Evolutionary conservation across 164 flowering plant genomes (phyloP), one percentile per base, ranked within the genome.

Genomic region (Vitis riparia): DNA sequence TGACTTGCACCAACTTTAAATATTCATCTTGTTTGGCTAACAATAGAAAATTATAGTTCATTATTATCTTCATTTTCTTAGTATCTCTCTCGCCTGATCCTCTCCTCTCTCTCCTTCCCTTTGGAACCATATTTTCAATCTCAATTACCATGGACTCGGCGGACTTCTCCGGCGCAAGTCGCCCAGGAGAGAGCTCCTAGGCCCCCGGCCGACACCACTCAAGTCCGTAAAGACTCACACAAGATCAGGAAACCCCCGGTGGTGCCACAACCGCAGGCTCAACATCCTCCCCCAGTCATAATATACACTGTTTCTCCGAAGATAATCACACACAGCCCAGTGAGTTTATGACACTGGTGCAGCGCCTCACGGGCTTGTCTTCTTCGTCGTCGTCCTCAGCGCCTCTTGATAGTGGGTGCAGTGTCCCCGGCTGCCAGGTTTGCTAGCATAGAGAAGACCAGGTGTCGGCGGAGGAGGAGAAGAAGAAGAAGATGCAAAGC

Each of bases 211-310:
- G 1, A 49, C 87, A 0, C 87, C 89, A 0, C 73, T 86, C 2
- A 82, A 58, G 81, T 88, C 3, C 72, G 80, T 2, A 88, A 86
- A 78, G 88, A 84, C 51, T 88, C 91, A 5, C 79, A 82, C 87
- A 88, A 84, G 85, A 84, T 88, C 78, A 78, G 63, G 71, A 88
- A 88, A 55, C 89, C 91, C 0, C 89, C 89, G 1, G 37, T 80
- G 32, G 77, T 76, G 2, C 87, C 85, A 10, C 77, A 47, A 7
- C 83, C 63, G 0, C 77, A 71, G 30, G 68, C 55, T 7, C 77
- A 69, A 7, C 63, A 66, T 11, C 71, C 74, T 4, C 74, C 74
- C 1, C 97, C 97, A 9, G 81, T 88, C 16, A 90, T 90, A 13
- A 90, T 86, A 68, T 90, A 90, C 77, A 66, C 83, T 15, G 81